Conservation (phyloP, 768 basidiomycete species). For the Phanerodontia chrysosporium region DNA sequence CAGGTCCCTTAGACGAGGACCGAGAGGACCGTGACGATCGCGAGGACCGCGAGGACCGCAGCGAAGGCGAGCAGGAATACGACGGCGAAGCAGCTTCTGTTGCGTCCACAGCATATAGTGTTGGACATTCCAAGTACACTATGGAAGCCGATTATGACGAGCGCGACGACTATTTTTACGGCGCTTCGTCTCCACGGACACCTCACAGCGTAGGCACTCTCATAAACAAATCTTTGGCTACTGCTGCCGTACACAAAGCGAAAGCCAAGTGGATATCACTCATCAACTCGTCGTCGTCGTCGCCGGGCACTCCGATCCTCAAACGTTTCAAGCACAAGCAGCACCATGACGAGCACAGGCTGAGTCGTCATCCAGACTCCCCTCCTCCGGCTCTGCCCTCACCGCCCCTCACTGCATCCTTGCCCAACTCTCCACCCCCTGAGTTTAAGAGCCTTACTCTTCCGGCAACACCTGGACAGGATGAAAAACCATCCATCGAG, state of each 20-base stretch:
- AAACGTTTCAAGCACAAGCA: slow-evolving; percentile 12
- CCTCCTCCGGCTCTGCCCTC: background rate
- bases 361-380: background rate
- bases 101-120: slow-evolving; percentile 48
- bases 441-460: slow-evolving; percentile 7
- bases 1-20: slow-evolving; percentile 17
- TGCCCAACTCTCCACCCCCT: slow-evolving; percentile 4
- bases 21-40: slow-evolving; percentile 22
- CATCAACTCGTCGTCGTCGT: slow-evolving; percentile 26
- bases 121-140: slow-evolving; percentile 24
- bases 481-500: background rate
- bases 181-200: slow-evolving; percentile 10
- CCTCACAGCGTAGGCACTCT: slow-evolving; percentile 17
- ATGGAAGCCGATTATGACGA: slow-evolving; percentile 18
- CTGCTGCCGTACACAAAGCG: slow-evolving; percentile 45
- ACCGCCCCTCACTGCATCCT: background rate
- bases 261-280: slow-evolving; percentile 53
- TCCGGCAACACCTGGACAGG: slow-evolving; percentile 8
- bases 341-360: background rate
- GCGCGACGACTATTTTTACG: slow-evolving; percentile 38
- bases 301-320: slow-evolving; percentile 15
- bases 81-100: slow-evolving; percentile 47
- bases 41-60: too few relatives aligned
- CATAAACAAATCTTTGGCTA: slow-evolving; percentile 32
- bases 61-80: slow-evolving; percentile 38